A percentile compares a stretch with the other conserved stretches of the same genome.
Evolutionary conservation across 148 eudicot species (phyloP).

Genomic region (Silene conica): DNA sequence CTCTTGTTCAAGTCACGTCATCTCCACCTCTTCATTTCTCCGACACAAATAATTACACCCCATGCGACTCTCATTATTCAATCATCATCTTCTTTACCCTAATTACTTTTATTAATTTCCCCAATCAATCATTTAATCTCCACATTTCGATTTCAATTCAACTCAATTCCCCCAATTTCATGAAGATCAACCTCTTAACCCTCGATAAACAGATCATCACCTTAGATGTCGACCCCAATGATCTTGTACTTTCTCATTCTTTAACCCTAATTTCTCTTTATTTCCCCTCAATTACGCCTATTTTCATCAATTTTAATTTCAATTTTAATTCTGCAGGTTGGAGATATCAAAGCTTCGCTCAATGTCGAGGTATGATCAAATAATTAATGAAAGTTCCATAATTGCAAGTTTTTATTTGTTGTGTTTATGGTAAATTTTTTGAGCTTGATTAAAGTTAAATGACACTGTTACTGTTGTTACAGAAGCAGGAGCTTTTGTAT

Average conservation of each 20-base stretch:
- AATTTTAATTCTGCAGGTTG: slow-evolving; percentile 75
- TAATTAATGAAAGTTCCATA: background rate
- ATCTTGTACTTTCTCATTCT: slow-evolving; percentile 47
- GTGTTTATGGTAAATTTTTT: too few species aligned
- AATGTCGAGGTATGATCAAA: slow-evolving; percentile 60
- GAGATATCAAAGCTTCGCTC: slow-evolving; percentile 80
- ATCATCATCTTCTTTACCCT: background rate
- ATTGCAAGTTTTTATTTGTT: background rate
- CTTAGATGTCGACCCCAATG: slow-evolving; percentile 76
- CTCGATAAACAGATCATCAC: slow-evolving; percentile 71
- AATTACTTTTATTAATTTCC: background rate
- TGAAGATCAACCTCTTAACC: slow-evolving; percentile 91
- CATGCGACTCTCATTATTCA: slow-evolving; percentile 7
- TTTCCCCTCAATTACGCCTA: background rate
- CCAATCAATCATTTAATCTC: background rate
- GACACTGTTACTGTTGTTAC: slow-evolving; percentile 36
- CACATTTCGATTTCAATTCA: background rate
- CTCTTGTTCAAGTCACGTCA: background rate
- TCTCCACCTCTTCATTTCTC: slow-evolving; percentile 4
- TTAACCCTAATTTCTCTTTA: slow-evolving; percentile 29
- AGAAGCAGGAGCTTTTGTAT: slow-evolving; percentile 63
- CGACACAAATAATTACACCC: slow-evolving; percentile 1
- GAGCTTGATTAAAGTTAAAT: background rate
- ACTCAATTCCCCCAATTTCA: slow-evolving; percentile 17
- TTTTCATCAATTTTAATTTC: background rate